Percentiles rank a stretch among this genome's conserved stretches.
Evolutionary conservation across 2,329 filamentous ascomycete species (phyloP).

Genomic region (Curvularia sp.): DNA sequence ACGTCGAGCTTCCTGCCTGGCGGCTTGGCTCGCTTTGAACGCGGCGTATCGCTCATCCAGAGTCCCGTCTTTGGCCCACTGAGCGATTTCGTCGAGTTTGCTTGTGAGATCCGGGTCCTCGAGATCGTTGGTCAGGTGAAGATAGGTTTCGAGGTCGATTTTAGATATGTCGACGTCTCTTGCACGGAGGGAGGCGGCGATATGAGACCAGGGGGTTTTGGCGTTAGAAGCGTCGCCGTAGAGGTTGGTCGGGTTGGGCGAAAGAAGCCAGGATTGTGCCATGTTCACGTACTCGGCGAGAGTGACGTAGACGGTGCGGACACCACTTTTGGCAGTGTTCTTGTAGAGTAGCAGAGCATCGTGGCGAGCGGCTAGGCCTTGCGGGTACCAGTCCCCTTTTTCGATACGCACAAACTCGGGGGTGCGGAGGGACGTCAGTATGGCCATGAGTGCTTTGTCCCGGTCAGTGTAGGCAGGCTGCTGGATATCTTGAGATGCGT

Average conservation of each 20-base stretch:
- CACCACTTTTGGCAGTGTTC: not conserved
- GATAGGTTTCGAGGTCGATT: not conserved
- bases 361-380: slow-evolving; percentile 6
- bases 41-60: not conserved
- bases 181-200: not conserved
- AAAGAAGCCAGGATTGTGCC: not conserved
- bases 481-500: not conserved
- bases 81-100: not conserved
- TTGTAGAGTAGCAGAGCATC: slow-evolving; percentile 8
- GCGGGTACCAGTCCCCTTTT: slow-evolving; percentile 9
- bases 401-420: not conserved
- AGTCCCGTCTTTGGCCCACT: not conserved
- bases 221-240: not conserved
- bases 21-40: not conserved
- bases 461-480: not conserved
- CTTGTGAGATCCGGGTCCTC: not conserved
- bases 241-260: not conserved
- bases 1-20: not conserved
- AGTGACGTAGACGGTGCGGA: not conserved
- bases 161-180: slow-evolving; percentile 2
- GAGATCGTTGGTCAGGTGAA: not conserved
- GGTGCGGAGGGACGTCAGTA: slow-evolving; percentile 3
- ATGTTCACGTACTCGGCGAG: not conserved
- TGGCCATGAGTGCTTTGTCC: slow-evolving; percentile 11
- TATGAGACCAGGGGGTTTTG: not conserved